Evolutionary conservation across 1,139 yeast genomes (phyloP).

Genomic region (Pichia inconspicua): DNA sequence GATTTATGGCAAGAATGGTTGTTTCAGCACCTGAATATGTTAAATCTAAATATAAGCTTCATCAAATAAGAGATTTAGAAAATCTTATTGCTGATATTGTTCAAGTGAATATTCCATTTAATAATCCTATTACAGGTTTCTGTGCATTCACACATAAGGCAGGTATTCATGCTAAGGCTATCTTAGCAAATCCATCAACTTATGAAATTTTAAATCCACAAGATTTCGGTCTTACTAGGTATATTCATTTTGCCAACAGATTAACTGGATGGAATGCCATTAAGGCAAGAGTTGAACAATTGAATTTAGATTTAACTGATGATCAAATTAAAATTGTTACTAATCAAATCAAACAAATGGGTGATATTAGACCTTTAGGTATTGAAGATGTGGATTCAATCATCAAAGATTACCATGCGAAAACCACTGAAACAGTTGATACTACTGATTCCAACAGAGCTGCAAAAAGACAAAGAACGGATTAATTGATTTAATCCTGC

Average conservation of each 20-base stretch:
- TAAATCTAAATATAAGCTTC: constrained; percentile 46
- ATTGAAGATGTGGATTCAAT: constrained; percentile 41
- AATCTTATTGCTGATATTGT: constrained; percentile 52
- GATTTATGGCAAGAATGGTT: constrained; percentile 57
- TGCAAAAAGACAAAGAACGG: constrained; percentile 22
- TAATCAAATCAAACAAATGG: constrained; percentile 45
- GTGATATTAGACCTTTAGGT: constrained; percentile 54
- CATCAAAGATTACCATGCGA: constrained; percentile 43
- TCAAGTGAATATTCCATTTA: constrained; percentile 51
- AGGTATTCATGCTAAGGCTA: constrained; percentile 55
- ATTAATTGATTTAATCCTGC: constrained; percentile 2
- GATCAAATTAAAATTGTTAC: constrained; percentile 53
- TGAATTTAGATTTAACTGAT: constrained; percentile 49
- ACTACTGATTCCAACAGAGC: constrained; percentile 10
- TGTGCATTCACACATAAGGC: constrained; percentile 60
- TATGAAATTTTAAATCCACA: constrained; percentile 51
- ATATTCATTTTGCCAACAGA: constrained; percentile 52
- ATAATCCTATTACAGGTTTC: constrained; percentile 55
- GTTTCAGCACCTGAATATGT: constrained; percentile 54
- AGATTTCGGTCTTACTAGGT: constrained; percentile 50
- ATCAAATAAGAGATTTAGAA: constrained; percentile 48
- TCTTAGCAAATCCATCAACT: constrained; percentile 52
- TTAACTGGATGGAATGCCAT: constrained; percentile 59
- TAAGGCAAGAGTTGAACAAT: constrained; percentile 57
- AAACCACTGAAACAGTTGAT: constrained; percentile 21